Percentiles rank a stretch among this genome's conserved stretches.
phyloP scores from a whole-genome alignment of 116 monocot species.

The Trichopus zeylanicus region DNA sequence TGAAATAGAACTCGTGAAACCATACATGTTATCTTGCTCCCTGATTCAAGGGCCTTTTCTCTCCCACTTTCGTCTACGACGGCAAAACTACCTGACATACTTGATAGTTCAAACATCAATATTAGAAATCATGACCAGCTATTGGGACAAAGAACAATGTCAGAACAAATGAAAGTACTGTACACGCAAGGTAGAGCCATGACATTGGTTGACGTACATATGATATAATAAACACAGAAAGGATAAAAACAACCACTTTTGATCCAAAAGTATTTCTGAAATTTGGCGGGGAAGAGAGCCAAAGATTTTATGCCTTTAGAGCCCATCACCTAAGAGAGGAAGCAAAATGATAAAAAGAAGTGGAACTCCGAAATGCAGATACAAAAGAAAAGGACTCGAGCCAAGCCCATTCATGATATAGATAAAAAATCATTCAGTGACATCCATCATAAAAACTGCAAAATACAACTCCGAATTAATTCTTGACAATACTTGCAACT shows the following conservation, averaged over 20 bases:
- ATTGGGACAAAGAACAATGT: not conserved
- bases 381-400: not conserved
- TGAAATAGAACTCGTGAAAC: constrained; percentile 90
- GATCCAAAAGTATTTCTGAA: constrained; percentile 94
- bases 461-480: no score
- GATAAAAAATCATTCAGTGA: not conserved
- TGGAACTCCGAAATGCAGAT: not conserved
- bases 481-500: no score
- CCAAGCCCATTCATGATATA: not conserved
- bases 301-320: constrained; percentile 68
- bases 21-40: constrained; percentile 78
- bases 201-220: not conserved
- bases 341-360: not conserved
- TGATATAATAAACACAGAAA: not conserved
- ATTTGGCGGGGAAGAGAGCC: constrained; percentile 90
- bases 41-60: constrained; percentile 80
- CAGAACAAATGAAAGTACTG: not conserved
- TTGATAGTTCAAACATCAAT: not conserved
- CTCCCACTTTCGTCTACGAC: constrained; percentile 69
- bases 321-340: constrained; percentile 68
- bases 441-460: no score
- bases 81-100: constrained; percentile 66
- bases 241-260: constrained; percentile 53
- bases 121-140: not conserved
- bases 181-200: not conserved